These are phyloP conservation scores for Trypanosoma rangeli DNA, from an alignment of 208 protist species.

Conservation along the genomic window DNA sequence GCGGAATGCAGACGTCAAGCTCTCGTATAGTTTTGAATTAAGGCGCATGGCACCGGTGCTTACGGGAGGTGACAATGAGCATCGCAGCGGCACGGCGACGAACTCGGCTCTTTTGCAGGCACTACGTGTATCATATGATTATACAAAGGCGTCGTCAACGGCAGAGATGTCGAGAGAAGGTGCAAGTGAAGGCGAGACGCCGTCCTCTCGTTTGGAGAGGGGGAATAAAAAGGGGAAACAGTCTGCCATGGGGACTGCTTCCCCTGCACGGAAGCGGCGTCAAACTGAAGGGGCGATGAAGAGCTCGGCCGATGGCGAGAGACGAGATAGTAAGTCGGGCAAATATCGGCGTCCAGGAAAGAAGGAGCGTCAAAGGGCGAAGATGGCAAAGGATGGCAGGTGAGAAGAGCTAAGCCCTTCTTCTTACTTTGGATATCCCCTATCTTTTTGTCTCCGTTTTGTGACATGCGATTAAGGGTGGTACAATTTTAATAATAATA, in stretches of 20 bases:
- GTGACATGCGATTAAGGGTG: neutral
- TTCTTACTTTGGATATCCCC: too few relatives aligned
- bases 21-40: slow-evolving; percentile 89
- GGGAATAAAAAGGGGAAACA: slow-evolving; percentile 23
- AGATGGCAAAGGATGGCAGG: neutral
- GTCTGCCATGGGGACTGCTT: neutral
- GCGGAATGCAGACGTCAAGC: neutral
- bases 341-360: slow-evolving; percentile 41
- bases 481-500: neutral
- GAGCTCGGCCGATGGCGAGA: neutral
- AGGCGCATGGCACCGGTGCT: slow-evolving; percentile 82
- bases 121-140: slow-evolving; percentile 39
- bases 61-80: neutral
- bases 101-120: slow-evolving; percentile 38
- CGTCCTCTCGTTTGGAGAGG: slow-evolving; percentile 10
- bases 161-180: neutral
- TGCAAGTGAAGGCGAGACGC: neutral
- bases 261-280: neutral
- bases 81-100: neutral
- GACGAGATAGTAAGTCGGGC: neutral
- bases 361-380: slow-evolving; percentile 44
- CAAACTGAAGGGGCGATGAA: slow-evolving; percentile 10
- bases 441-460: neutral
- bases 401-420: neutral
- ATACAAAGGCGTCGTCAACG: slow-evolving; percentile 25